Evolutionary conservation across 306 rosid genomes (phyloP), one percentile per base, ranked within the genome.

Genomic region (Luffa acutangula): DNA sequence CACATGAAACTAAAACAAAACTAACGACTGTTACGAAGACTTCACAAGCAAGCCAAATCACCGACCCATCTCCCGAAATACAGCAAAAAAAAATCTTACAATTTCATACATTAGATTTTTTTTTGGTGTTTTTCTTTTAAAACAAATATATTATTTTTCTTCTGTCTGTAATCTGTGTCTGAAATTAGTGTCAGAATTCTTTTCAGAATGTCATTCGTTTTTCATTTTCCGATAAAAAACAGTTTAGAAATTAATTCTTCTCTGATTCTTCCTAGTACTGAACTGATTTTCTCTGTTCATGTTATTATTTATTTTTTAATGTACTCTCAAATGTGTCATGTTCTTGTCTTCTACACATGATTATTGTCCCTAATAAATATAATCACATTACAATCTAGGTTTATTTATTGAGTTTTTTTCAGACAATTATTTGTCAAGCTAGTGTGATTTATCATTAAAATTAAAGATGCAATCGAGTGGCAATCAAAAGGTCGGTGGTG

Each of bases 191-290:
- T 18, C 75, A 42, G 52, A 6, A 46, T 46, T 71, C 20, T 43
- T 46, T 21, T 71, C 57, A 71, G 54, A 21, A 43, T 71, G 77
- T 71, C 56, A 71, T 71, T 25, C 56, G 9, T 45, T 46, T 71
- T 13, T 4, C 56, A 46, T 43, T 71, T 71, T 46, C 74, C 73
- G 2, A 66, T 39, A 39, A 9, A 66, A 43, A 71, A 71, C 39
- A 71, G 76, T 43, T 21, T 45, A 43, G n/a, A 45, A 51, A 33
- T 33, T 33, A 63, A 71, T 71, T n/a, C 36, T 18, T 25, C 13
- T 66, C 77, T 71, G 77, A 71, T 13, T 12, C 77, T 71, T 71
- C 57, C 77, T 71, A 71, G 77, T 71, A 71, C 58, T 71, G 33
- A 37, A 49, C 54, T 49, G 54, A 2, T 39, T 66, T 66, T 25